phyloP scores from a whole-genome alignment of 805 yeast genomes.

The Myxozyma lipomycoides region DNA sequence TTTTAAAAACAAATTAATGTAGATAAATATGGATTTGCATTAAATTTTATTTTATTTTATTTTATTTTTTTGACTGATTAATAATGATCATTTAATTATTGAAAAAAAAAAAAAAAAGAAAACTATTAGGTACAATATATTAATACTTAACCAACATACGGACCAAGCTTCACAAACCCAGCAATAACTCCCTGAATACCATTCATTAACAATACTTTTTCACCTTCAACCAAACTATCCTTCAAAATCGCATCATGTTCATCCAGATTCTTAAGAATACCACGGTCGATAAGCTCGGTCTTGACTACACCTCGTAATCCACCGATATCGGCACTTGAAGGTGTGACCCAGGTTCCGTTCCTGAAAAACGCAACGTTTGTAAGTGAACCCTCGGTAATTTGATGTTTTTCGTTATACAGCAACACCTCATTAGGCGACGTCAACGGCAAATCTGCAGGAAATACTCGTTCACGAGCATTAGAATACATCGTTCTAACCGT shows the following conservation, averaged over 20 bases:
- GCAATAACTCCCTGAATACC: conserved; percentile 73
- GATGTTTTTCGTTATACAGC: conserved; percentile 55
- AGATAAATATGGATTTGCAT: background rate
- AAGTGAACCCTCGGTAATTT: conserved; percentile 76
- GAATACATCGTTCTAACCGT: conserved; percentile 64
- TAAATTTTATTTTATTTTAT: too few relatives aligned
- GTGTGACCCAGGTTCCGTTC: conserved; percentile 68
- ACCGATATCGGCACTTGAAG: conserved; percentile 63
- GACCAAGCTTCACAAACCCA: conserved; percentile 20
- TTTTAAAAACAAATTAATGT: background rate
- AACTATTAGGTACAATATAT: too few relatives aligned
- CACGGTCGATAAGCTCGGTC: conserved; percentile 54
- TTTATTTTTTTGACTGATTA: background rate
- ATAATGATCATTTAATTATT: too few relatives aligned
- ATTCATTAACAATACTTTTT: conserved; percentile 68
- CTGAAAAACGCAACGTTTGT: conserved; percentile 69
- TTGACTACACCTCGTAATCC: conserved; percentile 83
- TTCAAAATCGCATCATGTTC: conserved; percentile 50
- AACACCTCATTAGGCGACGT: conserved; percentile 56
- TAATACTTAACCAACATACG: too few relatives aligned
- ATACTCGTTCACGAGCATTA: conserved; percentile 52
- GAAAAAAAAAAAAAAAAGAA: background rate
- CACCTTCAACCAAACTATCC: conserved; percentile 57
- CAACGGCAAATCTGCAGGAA: conserved; percentile 34
- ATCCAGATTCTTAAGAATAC: conserved; percentile 38